A percentile compares a stretch with the other conserved stretches of the same genome.
These are phyloP conservation scores for Lachancea nothofagi DNA, from an alignment of 805 yeast species.

Conservation along the genomic window DNA sequence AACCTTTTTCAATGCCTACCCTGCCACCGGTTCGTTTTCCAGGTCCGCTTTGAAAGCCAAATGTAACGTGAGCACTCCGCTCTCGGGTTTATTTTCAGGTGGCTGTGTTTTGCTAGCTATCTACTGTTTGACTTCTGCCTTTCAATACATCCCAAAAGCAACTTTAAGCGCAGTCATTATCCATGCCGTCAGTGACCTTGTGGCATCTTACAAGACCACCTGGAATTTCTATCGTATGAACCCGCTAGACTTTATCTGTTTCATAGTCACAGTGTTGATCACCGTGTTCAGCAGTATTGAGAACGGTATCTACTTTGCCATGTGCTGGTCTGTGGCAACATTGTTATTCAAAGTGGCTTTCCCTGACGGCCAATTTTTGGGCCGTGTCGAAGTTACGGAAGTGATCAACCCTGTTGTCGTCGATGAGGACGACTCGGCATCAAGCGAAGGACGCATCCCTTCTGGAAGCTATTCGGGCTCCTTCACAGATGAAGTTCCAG, in stretches of 20 bases:
- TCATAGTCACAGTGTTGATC: constrained; percentile 64
- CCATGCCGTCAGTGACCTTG: constrained; percentile 85
- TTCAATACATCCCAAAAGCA: constrained; percentile 87
- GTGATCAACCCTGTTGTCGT: constrained; percentile 36
- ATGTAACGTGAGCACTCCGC: constrained; percentile 92
- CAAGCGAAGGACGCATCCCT: not conserved
- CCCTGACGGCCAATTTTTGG: constrained; percentile 80
- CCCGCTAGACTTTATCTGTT: constrained; percentile 71
- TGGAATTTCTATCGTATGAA: constrained; percentile 64
- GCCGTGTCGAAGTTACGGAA: constrained; percentile 67
- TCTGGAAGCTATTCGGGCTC: constrained; percentile 1
- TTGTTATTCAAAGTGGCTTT: constrained; percentile 69
- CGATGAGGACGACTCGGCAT: not conserved
- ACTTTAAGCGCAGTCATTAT: constrained; percentile 82
- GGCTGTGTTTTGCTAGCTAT: constrained; percentile 81
- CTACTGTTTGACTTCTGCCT: constrained; percentile 75
- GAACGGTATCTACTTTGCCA: constrained; percentile 85
- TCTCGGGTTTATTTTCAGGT: constrained; percentile 89
- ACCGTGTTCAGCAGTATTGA: constrained; percentile 79
- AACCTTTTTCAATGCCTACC: constrained; percentile 88
- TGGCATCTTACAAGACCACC: constrained; percentile 63
- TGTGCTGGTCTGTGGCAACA: constrained; percentile 74
- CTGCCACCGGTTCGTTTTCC: constrained; percentile 93
- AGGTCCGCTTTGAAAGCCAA: constrained; percentile 92
- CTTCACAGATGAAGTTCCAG: not conserved